phyloP scores from a whole-genome alignment of 768 basidiomycete genomes.

The Auriscalpium orientale region DNA sequence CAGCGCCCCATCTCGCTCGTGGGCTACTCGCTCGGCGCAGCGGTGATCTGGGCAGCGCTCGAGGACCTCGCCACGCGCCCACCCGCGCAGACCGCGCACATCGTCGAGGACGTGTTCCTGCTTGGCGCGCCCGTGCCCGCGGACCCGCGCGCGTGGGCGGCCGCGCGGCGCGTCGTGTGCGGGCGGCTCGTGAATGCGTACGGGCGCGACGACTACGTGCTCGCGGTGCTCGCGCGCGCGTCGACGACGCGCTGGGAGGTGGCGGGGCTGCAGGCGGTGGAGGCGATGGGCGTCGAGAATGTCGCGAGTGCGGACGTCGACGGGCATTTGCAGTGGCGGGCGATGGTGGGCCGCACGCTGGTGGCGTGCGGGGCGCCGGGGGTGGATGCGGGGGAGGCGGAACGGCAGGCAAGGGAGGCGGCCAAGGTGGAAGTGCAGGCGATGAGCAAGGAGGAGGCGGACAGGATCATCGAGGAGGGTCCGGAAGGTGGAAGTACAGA shows the following conservation, averaged over 20 bases:
- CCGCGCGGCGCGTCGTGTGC: slow-evolving; percentile 39
- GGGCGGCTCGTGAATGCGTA: slow-evolving; percentile 52
- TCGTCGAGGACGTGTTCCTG: slow-evolving; percentile 48
- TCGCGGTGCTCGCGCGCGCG: slow-evolving; percentile 43
- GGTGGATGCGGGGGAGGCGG: slow-evolving; percentile 29
- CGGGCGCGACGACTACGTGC: slow-evolving; percentile 42
- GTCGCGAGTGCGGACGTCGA: slow-evolving; percentile 38
- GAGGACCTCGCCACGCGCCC: slow-evolving; percentile 38
- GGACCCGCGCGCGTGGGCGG: slow-evolving; percentile 35
- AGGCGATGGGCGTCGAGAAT: slow-evolving; percentile 47
- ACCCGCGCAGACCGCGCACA: slow-evolving; percentile 35
- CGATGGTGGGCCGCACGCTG: slow-evolving; percentile 40
- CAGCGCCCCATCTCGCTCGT: slow-evolving; percentile 45
- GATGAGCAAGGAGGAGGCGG: background rate
- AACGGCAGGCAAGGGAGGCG: slow-evolving; percentile 26
- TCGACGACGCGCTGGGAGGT: slow-evolving; percentile 41
- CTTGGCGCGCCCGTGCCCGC: slow-evolving; percentile 43
- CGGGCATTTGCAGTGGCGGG: slow-evolving; percentile 45
- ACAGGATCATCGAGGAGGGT: background rate
- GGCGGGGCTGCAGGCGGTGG: slow-evolving; percentile 41
- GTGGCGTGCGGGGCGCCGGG: slow-evolving; percentile 33
- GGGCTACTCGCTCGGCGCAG: slow-evolving; percentile 50
- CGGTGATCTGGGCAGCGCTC: slow-evolving; percentile 51
- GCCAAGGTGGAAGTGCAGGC: slow-evolving; percentile 13
- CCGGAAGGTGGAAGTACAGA: background rate